Percentiles rank a stretch among this genome's conserved stretches.
Evolutionary conservation across 352 stramenopile genomes (phyloP).

Genomic region (Pythium utonaiense): DNA sequence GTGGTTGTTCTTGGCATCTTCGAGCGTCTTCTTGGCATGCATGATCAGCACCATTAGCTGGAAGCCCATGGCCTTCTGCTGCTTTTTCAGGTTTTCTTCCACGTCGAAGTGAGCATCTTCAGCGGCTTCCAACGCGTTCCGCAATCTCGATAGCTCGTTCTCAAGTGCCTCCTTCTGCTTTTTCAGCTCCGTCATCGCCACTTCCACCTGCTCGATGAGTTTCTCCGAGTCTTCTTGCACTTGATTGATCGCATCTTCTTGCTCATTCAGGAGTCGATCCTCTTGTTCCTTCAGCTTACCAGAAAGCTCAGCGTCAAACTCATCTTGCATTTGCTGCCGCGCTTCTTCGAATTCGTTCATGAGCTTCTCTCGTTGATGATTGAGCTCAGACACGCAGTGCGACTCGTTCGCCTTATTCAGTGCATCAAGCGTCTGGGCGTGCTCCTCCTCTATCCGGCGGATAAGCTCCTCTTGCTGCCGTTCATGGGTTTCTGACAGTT

Average conservation of each 20-base stretch:
- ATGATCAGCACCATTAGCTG: conserved; percentile 47
- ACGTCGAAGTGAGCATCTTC: conserved; percentile 74
- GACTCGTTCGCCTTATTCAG: conserved; percentile 9
- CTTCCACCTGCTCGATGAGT: conserved; percentile 74
- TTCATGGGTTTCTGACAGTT: background rate
- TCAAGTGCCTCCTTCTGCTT: conserved; percentile 71
- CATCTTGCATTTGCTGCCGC: conserved; percentile 31
- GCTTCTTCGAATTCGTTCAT: conserved; percentile 21
- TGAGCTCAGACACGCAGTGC: conserved; percentile 1
- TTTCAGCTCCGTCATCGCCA: conserved; percentile 66
- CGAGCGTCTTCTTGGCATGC: conserved; percentile 32
- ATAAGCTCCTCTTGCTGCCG: background rate
- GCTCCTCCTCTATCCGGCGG: conserved; percentile 3
- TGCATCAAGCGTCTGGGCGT: conserved; percentile 7
- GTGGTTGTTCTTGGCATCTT: conserved; percentile 17
- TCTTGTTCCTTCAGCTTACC: conserved; percentile 45
- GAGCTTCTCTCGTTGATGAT: conserved; percentile 11
- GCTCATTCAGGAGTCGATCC: conserved; percentile 37
- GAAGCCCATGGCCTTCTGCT: conserved; percentile 57
- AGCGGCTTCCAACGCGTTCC: conserved; percentile 58
- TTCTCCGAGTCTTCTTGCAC: conserved; percentile 79
- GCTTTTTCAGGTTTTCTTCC: conserved; percentile 48
- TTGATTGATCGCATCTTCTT: conserved; percentile 72
- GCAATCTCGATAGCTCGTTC: conserved; percentile 42
- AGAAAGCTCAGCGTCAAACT: conserved; percentile 29